Base-by-base conservation (phyloP, 1,139 yeast species). In the Diutina pseudorugosa region DNA sequence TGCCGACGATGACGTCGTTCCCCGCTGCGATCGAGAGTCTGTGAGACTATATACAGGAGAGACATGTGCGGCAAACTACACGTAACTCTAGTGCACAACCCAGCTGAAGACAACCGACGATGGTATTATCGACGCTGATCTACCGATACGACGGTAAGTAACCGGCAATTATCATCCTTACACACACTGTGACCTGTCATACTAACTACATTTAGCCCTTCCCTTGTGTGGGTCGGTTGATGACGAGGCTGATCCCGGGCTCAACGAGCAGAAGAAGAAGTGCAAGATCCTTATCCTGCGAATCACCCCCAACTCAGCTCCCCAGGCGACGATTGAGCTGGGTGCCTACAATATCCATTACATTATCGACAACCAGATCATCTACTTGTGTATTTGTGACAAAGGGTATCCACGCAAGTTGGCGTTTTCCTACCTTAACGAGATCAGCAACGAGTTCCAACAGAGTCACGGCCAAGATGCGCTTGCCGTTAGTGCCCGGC, bases 141-240 rank as follows among this genome's bases (percentile, higher is more conserved):
- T 85, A 82, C 64, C 75, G 91, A 61, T 76, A 81, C 51, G 91
- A 84, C 62, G 87, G 89, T 79, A 72, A 52, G 85, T 75, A 49
- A n/a, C 20, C 9, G n/a, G n/a, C n/a, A 40, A 14, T 16, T 14
- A 11, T 8, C n/a, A 5, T 5, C 11, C 20, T 14, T n/a, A 11
- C 23, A 11, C n/a, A 9, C 36, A 4, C 16, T 41, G n/a, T 8
- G n/a, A 42, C 19, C 19, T 7, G 23, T 42, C n/a, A 1, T 23
- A 55, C 57, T 54, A 54, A 55, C 53, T 11, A 21, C n/a, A n/a
- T 9, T 51, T 23, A 82, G 93, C 93, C 3, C 82, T 90, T 55
- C 97, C 98, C 19, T 75, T 91, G 54, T 83, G 95, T 57, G 95
- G 95, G n/a, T 86, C 96, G 1, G 93, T 89, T 16, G 98, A 91